phyloP scores from a whole-genome alignment of 2,329 filamentous ascomycete species.

The Stagonosporopsis tanaceti region DNA sequence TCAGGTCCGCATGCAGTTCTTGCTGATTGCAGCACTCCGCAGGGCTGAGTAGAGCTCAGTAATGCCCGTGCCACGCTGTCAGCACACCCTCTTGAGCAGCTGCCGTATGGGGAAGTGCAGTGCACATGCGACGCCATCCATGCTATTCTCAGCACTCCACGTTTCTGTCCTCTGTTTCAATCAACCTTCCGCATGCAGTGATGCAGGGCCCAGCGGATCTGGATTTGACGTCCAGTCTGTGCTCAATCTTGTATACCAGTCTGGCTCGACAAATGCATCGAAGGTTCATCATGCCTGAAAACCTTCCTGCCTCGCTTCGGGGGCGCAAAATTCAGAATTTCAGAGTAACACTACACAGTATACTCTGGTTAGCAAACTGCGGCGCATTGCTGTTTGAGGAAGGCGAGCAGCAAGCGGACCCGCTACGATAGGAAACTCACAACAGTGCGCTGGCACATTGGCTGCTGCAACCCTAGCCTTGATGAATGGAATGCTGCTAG shows the following conservation, averaged over 20 bases:
- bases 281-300: conserved; percentile 7
- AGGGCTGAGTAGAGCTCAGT: conserved; percentile 43
- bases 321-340: neutral
- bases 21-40: conserved; percentile 28
- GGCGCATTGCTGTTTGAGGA: conserved; percentile 3
- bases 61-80: conserved; percentile 39
- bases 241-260: conserved; percentile 11
- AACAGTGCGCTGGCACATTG: conserved; percentile 6
- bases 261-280: conserved; percentile 11
- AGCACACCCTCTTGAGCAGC: conserved; percentile 34
- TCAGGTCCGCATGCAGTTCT: conserved; percentile 8
- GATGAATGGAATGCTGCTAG: conserved; percentile 12
- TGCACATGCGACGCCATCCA: conserved; percentile 9
- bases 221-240: conserved; percentile 25
- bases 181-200: conserved; percentile 21
- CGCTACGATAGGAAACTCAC: conserved; percentile 7
- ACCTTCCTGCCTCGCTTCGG: conserved; percentile 15
- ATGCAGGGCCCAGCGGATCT: conserved; percentile 20
- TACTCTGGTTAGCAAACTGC: conserved; percentile 5
- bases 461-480: conserved; percentile 10
- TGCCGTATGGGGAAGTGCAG: conserved; percentile 10
- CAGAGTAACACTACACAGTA: neutral
- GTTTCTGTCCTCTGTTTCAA: conserved; percentile 14
- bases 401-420: neutral
- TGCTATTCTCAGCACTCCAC: conserved; percentile 22